Evolutionary conservation across 768 basidiomycete genomes (phyloP), one percentile per base, ranked within the genome.

Genomic region (Termitomyces titanicus): DNA sequence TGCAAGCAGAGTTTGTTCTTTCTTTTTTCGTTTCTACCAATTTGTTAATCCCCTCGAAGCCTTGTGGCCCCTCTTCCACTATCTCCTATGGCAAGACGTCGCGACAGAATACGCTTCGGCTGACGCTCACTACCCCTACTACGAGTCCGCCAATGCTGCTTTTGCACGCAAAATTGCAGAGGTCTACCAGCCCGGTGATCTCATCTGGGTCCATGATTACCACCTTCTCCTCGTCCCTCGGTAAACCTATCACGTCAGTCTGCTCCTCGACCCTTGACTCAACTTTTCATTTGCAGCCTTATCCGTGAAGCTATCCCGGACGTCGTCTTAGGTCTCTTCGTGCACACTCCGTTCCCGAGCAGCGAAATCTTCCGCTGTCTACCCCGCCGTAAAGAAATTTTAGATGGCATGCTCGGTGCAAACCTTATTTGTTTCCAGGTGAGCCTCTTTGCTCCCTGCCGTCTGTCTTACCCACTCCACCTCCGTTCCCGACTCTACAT

Each of bases 51-150:
- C 46, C 35, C 15, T 38, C 37, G 0, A 64, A 96, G 94, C 87
- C 37, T 84, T 99, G 42, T 99, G 96, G 95, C 96, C 96, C 1
- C 75, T 98, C 39, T 97, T 98, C 82, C 97, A 98, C 74, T 98
- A 98, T 69, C 84, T 98, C 54, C 86, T 98, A 53, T 97, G 95
- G 90, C 94, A 96, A 69, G 97, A 98, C 68, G 92, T 94, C 56
- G 89, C 90, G 9, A 88, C 88, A 25, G 92, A 94, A 64, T 89
- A 91, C 62, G 85, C 89, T 1, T 89, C 89, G 3, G 93, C 92
- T 27, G 92, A 94, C 66, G 77, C 82, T 2, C 78, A 91, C 64
- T 99, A 94, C 77, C 79, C 85, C 33, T 81, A 84, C 42, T 95
- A 94, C 72, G 80, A 83, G 61, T 78, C 84, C 48, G 92, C 91